These are phyloP conservation scores for Colletotrichum falcatum DNA, from an alignment of 2,329 filamentous ascomycete genomes.

Conservation along the genomic window DNA sequence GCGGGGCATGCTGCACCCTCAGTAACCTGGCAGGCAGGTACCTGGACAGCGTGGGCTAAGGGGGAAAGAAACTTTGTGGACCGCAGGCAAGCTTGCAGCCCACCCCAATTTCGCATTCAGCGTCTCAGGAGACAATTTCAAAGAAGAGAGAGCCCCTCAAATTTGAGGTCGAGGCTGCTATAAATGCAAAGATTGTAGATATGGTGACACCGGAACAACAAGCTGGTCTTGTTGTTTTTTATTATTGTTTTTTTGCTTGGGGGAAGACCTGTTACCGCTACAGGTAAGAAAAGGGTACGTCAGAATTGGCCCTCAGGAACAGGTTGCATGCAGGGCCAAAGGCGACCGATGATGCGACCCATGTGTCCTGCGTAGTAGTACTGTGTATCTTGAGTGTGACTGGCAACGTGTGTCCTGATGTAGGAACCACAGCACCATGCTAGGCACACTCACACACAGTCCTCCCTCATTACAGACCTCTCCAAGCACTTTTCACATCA, in stretches of 20 bases:
- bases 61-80: slow-evolving; percentile 37
- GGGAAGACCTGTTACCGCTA: slow-evolving; percentile 1
- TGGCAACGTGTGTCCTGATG: neutral
- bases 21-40: no score
- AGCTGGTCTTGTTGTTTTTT: neutral
- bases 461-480: neutral
- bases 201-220: neutral
- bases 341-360: slow-evolving; percentile 20
- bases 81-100: slow-evolving; percentile 32
- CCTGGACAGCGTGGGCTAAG: neutral
- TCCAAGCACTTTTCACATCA: slow-evolving; percentile 14
- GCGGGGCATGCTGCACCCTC: slow-evolving; percentile 1
- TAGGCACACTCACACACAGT: neutral
- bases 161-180: neutral
- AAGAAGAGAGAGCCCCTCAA: neutral
- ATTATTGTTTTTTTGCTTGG: neutral
- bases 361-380: neutral
- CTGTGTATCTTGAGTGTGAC: neutral
- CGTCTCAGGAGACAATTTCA: slow-evolving; percentile 1
- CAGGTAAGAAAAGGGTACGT: slow-evolving; percentile 14
- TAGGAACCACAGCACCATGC: neutral
- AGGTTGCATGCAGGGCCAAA: neutral
- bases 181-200: neutral
- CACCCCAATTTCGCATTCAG: slow-evolving; percentile 14
- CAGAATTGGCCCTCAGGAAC: slow-evolving; percentile 7